Percentiles rank a stretch among this genome's conserved stretches.
These are phyloP conservation scores for Lodderomyces margitis DNA, from an alignment of 1,139 yeast genomes.

Conservation along the genomic window DNA sequence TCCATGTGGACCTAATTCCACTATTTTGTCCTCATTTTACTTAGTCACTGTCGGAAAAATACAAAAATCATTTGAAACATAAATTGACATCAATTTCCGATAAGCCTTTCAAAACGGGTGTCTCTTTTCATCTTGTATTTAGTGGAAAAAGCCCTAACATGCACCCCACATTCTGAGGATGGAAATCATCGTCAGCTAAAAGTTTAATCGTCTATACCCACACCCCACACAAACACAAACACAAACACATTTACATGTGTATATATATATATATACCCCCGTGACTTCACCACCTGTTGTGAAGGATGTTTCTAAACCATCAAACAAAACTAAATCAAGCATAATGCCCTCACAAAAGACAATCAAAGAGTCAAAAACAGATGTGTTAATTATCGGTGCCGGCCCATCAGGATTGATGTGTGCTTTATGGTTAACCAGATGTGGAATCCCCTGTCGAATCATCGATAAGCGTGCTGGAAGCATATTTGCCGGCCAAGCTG, in stretches of 20 bases:
- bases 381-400: slow-evolving; percentile 35
- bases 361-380: slow-evolving; percentile 24
- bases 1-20: too few species aligned
- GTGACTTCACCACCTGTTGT: neutral
- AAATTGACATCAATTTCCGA: neutral
- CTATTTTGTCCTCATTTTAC: too few species aligned
- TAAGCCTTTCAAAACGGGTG: neutral
- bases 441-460: slow-evolving; percentile 28
- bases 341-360: slow-evolving; percentile 5
- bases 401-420: slow-evolving; percentile 37
- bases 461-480: slow-evolving; percentile 29
- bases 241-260: too few species aligned
- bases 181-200: neutral
- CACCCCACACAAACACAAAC: neutral
- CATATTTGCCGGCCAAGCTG: slow-evolving; percentile 35
- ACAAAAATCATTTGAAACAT: neutral
- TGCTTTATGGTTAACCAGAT: slow-evolving; percentile 28
- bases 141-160: neutral
- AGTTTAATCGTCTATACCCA: too few species aligned
- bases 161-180: slow-evolving; percentile 1
- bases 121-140: too few species aligned
- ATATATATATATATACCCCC: neutral
- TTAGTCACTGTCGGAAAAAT: neutral
- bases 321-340: neutral
- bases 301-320: neutral